Evolutionary conservation across 164 flowering plant genomes (phyloP).

Genomic region (Brasenia schreberi): DNA sequence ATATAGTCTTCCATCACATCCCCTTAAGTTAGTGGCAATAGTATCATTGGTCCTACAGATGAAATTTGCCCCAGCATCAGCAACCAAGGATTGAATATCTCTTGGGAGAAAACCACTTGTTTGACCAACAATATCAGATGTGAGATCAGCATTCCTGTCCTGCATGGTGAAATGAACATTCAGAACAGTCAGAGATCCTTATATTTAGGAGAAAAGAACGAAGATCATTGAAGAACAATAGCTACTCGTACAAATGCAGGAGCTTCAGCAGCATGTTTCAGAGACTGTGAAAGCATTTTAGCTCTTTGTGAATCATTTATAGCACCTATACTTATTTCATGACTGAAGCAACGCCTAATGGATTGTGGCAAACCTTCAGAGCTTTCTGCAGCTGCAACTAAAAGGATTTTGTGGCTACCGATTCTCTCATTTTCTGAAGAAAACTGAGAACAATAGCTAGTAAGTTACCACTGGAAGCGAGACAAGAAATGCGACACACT

Average conservation of each 20-base stretch:
- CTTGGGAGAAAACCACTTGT: slow-evolving; percentile 88
- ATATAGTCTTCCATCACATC: slow-evolving; percentile 8
- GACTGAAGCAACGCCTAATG: slow-evolving; percentile 88
- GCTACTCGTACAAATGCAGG: slow-evolving; percentile 35
- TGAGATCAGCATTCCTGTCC: slow-evolving; percentile 34
- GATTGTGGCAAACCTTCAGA: slow-evolving; percentile 68
- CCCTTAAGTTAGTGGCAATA: slow-evolving; percentile 3
- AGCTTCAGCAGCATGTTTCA: slow-evolving; percentile 35
- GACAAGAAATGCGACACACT: background rate
- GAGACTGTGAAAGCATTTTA: slow-evolving; percentile 54
- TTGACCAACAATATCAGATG: slow-evolving; percentile 66
- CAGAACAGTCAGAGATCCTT: background rate
- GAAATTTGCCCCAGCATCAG: slow-evolving; percentile 70
- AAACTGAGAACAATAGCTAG: slow-evolving; percentile 12
- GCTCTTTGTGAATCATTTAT: slow-evolving; percentile 72
- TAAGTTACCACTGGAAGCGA: background rate
- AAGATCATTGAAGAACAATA: background rate
- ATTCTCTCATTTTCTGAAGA: slow-evolving; percentile 19
- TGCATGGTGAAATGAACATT: slow-evolving; percentile 18
- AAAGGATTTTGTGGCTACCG: slow-evolving; percentile 31
- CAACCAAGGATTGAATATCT: slow-evolving; percentile 66
- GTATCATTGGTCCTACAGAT: slow-evolving; percentile 17
- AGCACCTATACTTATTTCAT: slow-evolving; percentile 70
- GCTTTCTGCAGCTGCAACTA: slow-evolving; percentile 72
- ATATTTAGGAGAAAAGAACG: background rate